Base-by-base conservation (phyloP, 441 rosid species). In the Pelargonium fulgidum region DNA sequence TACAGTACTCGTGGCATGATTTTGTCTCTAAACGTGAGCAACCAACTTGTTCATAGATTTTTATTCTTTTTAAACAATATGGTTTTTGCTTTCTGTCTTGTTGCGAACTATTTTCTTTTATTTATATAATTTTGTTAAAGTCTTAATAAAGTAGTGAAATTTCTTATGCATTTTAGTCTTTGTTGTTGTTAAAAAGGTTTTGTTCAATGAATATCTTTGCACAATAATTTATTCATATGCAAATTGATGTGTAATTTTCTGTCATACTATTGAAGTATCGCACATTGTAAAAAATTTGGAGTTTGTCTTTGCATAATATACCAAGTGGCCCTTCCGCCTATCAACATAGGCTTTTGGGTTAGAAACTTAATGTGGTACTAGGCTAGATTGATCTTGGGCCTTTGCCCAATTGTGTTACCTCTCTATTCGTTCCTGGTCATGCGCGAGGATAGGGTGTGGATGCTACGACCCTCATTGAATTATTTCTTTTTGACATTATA, bases 1-100 rank as follows among this genome's bases (percentile, higher is more conserved):
- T 95, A 68, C 54, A 68, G 62, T 95, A 95, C 75, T 95, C 99
- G 50, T 95, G 99, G 99, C 99, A 95, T 84, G 99, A 95, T 85
- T 74, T 95, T 79, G 93, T 95, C 67, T 95, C 98, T 58, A 76
- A 77, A 85, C 67, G 99, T 95, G 86, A 81, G 87, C 68, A 26
- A 54, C 68, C 54, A 58, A 12, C n/a, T 11, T 16, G 61, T 22
- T 69, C 19, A 44, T 29, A 26, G 16, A 39, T 61, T 50, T 24
- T 9, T 14, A 50, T 0, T 54, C 54, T 7, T 17, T 16, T 5
- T 33, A 4, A 5, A 4, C 41, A 5, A 36, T 36, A 36, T 36
- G 0, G 8, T 36, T 5, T 36, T 36, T 36, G 8, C 41, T 36
- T 36, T 36, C 41, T 36, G 41, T 6, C 41, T 36, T 6, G 41